phyloP scores from a whole-genome alignment of 352 stramenopile species.

The Plasmopara muralis region DNA sequence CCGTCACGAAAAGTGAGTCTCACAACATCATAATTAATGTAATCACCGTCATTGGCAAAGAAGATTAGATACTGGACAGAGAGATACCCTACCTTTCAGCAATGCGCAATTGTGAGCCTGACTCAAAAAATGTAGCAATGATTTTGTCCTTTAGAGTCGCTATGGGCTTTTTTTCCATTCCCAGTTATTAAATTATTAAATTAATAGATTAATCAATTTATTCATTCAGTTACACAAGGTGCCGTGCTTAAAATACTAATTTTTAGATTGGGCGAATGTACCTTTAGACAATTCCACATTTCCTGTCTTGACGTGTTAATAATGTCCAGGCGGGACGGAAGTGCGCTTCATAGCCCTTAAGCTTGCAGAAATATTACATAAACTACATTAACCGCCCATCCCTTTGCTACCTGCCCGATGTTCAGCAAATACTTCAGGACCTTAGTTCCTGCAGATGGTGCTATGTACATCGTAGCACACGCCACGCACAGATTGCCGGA shows the following conservation, averaged over 20 bases:
- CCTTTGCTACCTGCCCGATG: slow-evolving; percentile 92
- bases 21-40: slow-evolving; percentile 90
- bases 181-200: not conserved
- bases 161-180: slow-evolving; percentile 73
- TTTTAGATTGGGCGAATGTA: slow-evolving; percentile 89
- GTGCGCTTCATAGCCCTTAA: slow-evolving; percentile 98
- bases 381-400: slow-evolving; percentile 88
- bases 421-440: slow-evolving; percentile 97
- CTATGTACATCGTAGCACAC: slow-evolving; percentile 95
- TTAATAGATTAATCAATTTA: not conserved
- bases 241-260: slow-evolving; percentile 46
- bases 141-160: slow-evolving; percentile 81
- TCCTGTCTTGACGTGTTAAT: slow-evolving; percentile 89
- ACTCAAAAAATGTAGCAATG: slow-evolving; percentile 95
- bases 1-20: slow-evolving; percentile 90
- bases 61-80: slow-evolving; percentile 94
- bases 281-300: slow-evolving; percentile 86
- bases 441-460: slow-evolving; percentile 96
- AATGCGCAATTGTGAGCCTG: slow-evolving; percentile 97
- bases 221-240: too few species aligned
- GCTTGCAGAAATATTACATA: slow-evolving; percentile 5
- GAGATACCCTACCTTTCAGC: slow-evolving; percentile 81
- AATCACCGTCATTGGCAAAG: slow-evolving; percentile 87
- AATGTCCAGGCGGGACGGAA: slow-evolving; percentile 92
- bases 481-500: slow-evolving; percentile 63